phyloP scores from a whole-genome alignment of 73 alveolate species.

The Paramecium octaurelia region DNA sequence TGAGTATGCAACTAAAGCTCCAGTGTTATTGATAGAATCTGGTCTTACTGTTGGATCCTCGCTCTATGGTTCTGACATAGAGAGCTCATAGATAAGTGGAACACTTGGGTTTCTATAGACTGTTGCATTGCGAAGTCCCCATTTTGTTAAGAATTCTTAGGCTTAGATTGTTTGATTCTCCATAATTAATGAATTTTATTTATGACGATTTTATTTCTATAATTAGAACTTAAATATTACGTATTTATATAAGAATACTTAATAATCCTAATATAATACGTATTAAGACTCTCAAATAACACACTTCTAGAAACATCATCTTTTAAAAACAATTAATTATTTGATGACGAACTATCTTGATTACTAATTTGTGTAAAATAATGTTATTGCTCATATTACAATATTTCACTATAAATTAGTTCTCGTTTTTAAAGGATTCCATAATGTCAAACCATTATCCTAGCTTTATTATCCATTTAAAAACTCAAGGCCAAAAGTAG shows the following conservation, averaged over 20 bases:
- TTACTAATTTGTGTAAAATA: background rate
- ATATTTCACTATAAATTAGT: background rate
- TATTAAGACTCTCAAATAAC: background rate
- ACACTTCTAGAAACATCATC: background rate
- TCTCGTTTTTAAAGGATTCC: background rate
- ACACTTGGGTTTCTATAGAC: slow-evolving; percentile 24
- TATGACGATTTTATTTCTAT: background rate
- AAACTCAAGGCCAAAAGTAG: background rate
- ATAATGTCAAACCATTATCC: background rate
- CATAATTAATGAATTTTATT: slow-evolving; percentile 1
- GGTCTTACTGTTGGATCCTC: slow-evolving; percentile 19
- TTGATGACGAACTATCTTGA: background rate
- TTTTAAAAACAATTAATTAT: background rate
- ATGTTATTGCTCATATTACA: background rate
- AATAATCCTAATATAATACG: background rate
- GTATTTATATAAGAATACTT: background rate
- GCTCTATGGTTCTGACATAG: background rate
- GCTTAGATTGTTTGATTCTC: background rate
- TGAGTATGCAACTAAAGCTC: slow-evolving; percentile 73
- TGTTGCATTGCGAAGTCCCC: background rate
- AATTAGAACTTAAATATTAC: background rate
- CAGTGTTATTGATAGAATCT: slow-evolving; percentile 44
- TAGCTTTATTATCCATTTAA: too few relatives aligned
- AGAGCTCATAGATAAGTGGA: background rate
- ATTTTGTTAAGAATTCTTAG: background rate